Base-by-base conservation (phyloP, 805 yeast genomes). In the Saccharomycopsis lassenensis region DNA sequence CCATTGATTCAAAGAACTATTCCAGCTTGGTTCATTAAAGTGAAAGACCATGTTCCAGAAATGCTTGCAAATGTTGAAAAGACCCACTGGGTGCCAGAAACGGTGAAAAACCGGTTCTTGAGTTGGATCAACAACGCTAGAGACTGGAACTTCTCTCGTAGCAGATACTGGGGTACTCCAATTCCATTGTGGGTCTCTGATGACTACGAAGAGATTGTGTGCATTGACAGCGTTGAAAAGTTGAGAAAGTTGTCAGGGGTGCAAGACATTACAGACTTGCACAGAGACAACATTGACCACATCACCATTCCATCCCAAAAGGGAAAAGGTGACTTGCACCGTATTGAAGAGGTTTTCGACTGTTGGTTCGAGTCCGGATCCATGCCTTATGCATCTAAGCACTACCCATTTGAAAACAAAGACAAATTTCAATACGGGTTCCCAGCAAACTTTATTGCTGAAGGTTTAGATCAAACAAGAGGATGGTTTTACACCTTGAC, bases 301-400 rank as follows among this genome's bases (percentile, higher is more conserved):
- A 75, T 91, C 56, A 86, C 95, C 44, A 91, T 91, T 52, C 97
- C 96, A 40, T 87, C 97, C 4, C 69, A 76, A 53, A 58, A 70
- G 55, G 97, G 97, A 50, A 86, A 86, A 57, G 95, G 96, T 48
- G 65, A 55, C 16, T 72, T 91, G 61, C 80, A 63, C 57, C 81
- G 99, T 69, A 71, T 91, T 43, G 97, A 89, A 57, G 97, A 91
- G 62, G 99, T 91, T 31, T 91, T 91, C 56, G 99, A 91, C 65
- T 91, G 99, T 68, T 91, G 99, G 99, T 91, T 91, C 55, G 99
- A 91, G 67, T 85, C 95, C 14, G 99, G 99, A 48, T 79, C 95
- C 35, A 91, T 91, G 99, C 98, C 99, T 45, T 91, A 80, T 51
- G 97, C 96, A 37, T 81, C 94, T 26, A 78, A 81, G 57, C 99